phyloP scores from a whole-genome alignment of 495 filamentous ascomycete species.

The Terfezia claveryi region DNA sequence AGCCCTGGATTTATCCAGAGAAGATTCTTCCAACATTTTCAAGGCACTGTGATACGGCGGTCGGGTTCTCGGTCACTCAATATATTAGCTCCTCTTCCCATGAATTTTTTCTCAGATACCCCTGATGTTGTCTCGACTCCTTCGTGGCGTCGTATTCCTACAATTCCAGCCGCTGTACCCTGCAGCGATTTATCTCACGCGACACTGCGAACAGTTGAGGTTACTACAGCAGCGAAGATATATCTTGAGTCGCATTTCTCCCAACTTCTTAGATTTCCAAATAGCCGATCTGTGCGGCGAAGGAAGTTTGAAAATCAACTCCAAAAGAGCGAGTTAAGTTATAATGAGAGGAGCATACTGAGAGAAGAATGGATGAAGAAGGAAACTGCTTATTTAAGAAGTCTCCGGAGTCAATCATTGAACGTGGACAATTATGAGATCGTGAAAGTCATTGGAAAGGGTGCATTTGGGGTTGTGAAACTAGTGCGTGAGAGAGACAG shows the following conservation, averaged over 20 bases:
- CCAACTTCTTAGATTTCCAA: constrained; percentile 30
- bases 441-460: constrained; percentile 73
- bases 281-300: constrained; percentile 42
- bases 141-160: too few relatives aligned
- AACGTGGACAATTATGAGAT: constrained; percentile 49
- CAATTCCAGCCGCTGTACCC: too few relatives aligned
- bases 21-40: not conserved
- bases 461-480: constrained; percentile 80
- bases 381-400: constrained; percentile 58
- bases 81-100: not conserved
- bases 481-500: constrained; percentile 46
- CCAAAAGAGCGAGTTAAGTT: constrained; percentile 26
- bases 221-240: constrained; percentile 56
- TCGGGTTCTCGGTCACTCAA: not conserved
- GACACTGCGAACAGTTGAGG: constrained; percentile 41
- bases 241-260: constrained; percentile 73
- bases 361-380: constrained; percentile 36
- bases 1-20: not conserved
- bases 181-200: not conserved
- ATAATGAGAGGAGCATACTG: constrained; percentile 32
- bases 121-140: too few relatives aligned
- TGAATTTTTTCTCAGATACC: not conserved
- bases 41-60: not conserved
- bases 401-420: constrained; percentile 39
- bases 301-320: constrained; percentile 44